Evolutionary conservation across 208 protist genomes (phyloP).

Genomic region (Acanthamoeba triangularis): DNA sequence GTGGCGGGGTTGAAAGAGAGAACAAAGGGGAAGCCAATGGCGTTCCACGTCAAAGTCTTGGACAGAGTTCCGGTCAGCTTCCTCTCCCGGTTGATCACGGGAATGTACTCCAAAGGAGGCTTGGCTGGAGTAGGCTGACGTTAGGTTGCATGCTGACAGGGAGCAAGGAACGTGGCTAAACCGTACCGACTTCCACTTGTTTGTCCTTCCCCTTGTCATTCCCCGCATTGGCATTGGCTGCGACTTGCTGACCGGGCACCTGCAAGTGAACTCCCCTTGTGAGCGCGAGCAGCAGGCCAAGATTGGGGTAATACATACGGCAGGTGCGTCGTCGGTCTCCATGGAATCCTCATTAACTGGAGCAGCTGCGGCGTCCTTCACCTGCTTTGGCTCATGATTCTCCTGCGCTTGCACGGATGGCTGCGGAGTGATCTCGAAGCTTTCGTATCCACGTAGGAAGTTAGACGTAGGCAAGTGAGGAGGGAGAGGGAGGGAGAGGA

Average conservation of each 20-base stretch:
- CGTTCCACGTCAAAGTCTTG: conserved; percentile 34
- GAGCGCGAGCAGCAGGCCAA: too few relatives aligned
- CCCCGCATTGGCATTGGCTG: not conserved
- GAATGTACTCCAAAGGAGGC: not conserved
- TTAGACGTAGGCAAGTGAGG: not conserved
- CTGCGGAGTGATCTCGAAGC: not conserved
- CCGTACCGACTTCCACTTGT: not conserved
- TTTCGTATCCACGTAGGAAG: not conserved
- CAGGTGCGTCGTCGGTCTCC: not conserved
- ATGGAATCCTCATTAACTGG: not conserved
- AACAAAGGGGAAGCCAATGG: conserved; percentile 32
- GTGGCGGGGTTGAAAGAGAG: conserved; percentile 35
- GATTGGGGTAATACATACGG: not conserved
- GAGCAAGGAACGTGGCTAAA: not conserved
- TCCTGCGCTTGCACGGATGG: not conserved
- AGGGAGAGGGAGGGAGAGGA: too few relatives aligned
- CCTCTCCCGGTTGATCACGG: conserved; percentile 22
- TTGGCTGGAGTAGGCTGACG: not conserved
- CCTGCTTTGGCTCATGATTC: not conserved
- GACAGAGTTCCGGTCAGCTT: not conserved
- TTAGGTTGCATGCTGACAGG: not conserved
- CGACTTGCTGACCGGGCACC: not conserved
- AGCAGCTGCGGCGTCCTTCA: not conserved
- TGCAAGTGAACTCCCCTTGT: not conserved
- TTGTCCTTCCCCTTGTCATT: not conserved